Conservation (phyloP, 2,329 filamentous ascomycete genomes). For the Fusarium sp. region DNA sequence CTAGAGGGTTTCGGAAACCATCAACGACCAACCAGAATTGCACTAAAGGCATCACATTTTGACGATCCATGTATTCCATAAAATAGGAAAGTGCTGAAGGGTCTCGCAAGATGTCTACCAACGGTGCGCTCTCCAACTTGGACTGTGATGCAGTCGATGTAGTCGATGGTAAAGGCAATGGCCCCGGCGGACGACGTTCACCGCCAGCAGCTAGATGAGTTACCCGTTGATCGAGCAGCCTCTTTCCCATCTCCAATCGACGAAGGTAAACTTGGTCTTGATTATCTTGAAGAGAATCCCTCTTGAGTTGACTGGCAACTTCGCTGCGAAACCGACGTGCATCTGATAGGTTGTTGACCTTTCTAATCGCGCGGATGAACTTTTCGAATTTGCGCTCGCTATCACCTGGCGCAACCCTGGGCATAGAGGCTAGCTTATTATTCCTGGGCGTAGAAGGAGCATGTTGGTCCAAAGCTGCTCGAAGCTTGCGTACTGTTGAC, state of each 20-base stretch:
- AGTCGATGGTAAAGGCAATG: conserved; percentile 41
- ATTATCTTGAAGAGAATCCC: conserved; percentile 79
- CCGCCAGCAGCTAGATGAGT: conserved; percentile 79
- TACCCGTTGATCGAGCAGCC: conserved; percentile 89
- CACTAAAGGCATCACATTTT: conserved; percentile 85
- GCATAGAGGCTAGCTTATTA: conserved; percentile 75
- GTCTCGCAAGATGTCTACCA: conserved; percentile 89
- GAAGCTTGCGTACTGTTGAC: conserved; percentile 91
- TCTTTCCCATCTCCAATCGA: conserved; percentile 90
- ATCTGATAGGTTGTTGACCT: conserved; percentile 91
- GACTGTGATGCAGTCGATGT: conserved; percentile 59
- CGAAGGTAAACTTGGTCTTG: conserved; percentile 90
- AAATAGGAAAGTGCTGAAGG: conserved; percentile 95
- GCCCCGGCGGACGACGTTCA: conserved; percentile 55
- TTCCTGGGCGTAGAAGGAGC: conserved; percentile 81
- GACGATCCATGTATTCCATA: conserved; percentile 99
- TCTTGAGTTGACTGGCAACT: conserved; percentile 89
- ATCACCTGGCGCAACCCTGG: conserved; percentile 82
- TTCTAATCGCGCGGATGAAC: conserved; percentile 89
- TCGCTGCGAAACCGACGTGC: conserved; percentile 92
- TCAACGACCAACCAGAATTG: conserved; percentile 99
- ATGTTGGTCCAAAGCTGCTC: conserved; percentile 93
- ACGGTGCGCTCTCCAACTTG: conserved; percentile 77
- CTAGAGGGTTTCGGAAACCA: conserved; percentile 92
- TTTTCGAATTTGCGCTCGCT: conserved; percentile 94